These are phyloP conservation scores for Macrophomina tecta DNA, from an alignment of 2,329 filamentous ascomycete genomes.

Conservation along the genomic window DNA sequence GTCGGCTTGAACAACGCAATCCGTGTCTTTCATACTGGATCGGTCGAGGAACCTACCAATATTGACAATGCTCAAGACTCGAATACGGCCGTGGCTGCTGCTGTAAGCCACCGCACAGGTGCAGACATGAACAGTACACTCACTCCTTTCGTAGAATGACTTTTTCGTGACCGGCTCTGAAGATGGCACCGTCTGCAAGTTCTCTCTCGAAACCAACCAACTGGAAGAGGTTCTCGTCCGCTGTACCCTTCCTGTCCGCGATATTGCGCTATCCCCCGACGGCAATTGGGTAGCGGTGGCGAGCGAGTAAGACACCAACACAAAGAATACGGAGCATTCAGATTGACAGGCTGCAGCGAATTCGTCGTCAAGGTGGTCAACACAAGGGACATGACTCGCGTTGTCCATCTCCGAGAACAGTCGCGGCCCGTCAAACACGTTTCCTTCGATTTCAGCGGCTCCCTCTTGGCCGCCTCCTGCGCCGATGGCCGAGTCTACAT, in stretches of 20 bases:
- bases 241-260: constrained; percentile 83
- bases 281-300: constrained; percentile 89
- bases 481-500: constrained; percentile 89
- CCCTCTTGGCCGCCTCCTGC: constrained; percentile 78
- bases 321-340: not conserved
- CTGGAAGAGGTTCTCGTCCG: constrained; percentile 85
- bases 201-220: constrained; percentile 74
- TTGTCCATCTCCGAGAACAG: constrained; percentile 83
- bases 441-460: constrained; percentile 81
- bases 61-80: constrained; percentile 91
- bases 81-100: constrained; percentile 78
- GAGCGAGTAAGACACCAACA: constrained; percentile 71
- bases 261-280: constrained; percentile 82
- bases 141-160: constrained; percentile 61
- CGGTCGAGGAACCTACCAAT: constrained; percentile 88
- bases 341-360: constrained; percentile 61
- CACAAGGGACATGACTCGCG: constrained; percentile 75
- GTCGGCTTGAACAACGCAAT: constrained; percentile 94
- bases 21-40: constrained; percentile 88
- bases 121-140: not conserved
- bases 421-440: constrained; percentile 88
- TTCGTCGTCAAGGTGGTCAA: constrained; percentile 88
- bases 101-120: constrained; percentile 51
- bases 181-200: constrained; percentile 94
- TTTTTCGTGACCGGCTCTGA: constrained; percentile 91